A percentile compares a stretch with the other conserved stretches of the same genome.
Evolutionary conservation across 140 eudicot species (phyloP).

Genomic region (Oenanthe javanica): DNA sequence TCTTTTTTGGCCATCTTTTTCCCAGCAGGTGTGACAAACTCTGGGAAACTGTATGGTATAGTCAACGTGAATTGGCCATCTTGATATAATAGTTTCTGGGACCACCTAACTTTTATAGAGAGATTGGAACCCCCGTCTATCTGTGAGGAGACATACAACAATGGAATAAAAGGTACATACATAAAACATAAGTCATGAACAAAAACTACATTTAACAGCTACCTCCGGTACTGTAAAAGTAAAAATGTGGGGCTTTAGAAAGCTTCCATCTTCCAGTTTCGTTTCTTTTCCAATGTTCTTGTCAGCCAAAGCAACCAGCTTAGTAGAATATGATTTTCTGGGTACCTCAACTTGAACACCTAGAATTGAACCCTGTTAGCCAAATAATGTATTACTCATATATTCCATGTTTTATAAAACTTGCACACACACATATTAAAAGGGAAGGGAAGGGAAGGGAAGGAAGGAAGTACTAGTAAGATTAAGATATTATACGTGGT

Average conservation of each 20-base stretch:
- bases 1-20: slow-evolving; percentile 51
- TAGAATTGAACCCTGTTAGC: slow-evolving; percentile 99
- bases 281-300: slow-evolving; percentile 22
- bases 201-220: background rate
- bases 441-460: no score
- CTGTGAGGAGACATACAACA: slow-evolving; percentile 19
- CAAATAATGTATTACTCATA: slow-evolving; percentile 47
- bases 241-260: slow-evolving; percentile 64
- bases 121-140: slow-evolving; percentile 82
- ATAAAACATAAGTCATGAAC: background rate
- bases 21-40: slow-evolving; percentile 63
- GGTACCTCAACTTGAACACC: slow-evolving; percentile 89
- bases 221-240: slow-evolving; percentile 78
- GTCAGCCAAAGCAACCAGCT: slow-evolving; percentile 33
- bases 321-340: slow-evolving; percentile 50
- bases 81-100: slow-evolving; percentile 58
- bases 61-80: slow-evolving; percentile 53
- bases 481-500: slow-evolving; percentile 39
- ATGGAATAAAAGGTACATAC: background rate
- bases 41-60: slow-evolving; percentile 84
- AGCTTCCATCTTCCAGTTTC: slow-evolving; percentile 57
- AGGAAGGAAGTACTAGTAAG: no score
- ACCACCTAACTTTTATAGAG: slow-evolving; percentile 64
- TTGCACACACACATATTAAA: no score
- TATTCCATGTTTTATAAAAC: no score